Conservation (phyloP, 2,329 filamentous ascomycete species). For the Corniculantispora saksenae region DNA sequence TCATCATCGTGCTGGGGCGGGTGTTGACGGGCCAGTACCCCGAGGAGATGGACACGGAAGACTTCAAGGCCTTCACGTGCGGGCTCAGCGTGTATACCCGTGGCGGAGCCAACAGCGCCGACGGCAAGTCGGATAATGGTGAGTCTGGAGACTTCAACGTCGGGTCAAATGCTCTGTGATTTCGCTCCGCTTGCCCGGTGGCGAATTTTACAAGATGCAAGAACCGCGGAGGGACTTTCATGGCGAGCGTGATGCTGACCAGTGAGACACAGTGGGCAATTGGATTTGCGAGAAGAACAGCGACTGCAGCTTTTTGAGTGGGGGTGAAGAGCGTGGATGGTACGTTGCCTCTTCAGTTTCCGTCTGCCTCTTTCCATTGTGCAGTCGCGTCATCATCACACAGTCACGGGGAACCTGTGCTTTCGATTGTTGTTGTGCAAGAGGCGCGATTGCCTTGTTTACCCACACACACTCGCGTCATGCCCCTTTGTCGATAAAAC, state of each 20-base stretch:
- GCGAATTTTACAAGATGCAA: neutral
- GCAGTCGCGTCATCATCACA: neutral
- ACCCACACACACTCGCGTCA: neutral
- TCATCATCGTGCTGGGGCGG: slow-evolving; percentile 82
- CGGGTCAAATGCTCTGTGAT: neutral
- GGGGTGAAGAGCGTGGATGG: slow-evolving; percentile 88
- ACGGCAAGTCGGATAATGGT: slow-evolving; percentile 7
- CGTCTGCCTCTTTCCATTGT: neutral
- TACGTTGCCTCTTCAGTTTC: slow-evolving; percentile 43
- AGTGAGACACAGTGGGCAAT: slow-evolving; percentile 53
- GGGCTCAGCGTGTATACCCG: slow-evolving; percentile 66
- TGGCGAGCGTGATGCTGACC: slow-evolving; percentile 32
- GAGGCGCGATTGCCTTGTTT: neutral
- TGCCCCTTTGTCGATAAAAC: neutral
- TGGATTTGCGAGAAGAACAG: slow-evolving; percentile 83
- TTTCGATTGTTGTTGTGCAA: neutral
- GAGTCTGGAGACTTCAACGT: neutral
- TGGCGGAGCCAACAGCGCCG: neutral
- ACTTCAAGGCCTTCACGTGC: slow-evolving; percentile 85
- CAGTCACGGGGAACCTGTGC: neutral
- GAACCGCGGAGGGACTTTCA: neutral
- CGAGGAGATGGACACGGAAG: slow-evolving; percentile 67
- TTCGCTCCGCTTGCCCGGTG: neutral
- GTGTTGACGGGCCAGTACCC: slow-evolving; percentile 79
- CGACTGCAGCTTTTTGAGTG: slow-evolving; percentile 78